A percentile compares a stretch with the other conserved stretches of the same genome.
These are phyloP conservation scores for Fusarium sp. DNA, from an alignment of 2,329 filamentous ascomycete genomes.

Conservation along the genomic window DNA sequence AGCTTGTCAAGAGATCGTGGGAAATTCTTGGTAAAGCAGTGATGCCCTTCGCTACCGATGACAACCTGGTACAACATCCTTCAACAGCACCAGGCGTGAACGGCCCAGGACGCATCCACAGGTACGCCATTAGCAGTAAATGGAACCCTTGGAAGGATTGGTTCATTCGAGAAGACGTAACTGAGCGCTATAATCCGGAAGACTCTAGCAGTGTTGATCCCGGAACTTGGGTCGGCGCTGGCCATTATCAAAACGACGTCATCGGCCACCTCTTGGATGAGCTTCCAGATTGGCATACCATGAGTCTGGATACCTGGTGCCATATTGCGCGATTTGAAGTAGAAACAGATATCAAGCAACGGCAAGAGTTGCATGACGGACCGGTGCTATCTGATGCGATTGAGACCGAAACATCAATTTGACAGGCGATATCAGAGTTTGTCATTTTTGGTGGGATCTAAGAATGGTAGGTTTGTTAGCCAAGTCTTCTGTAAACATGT, in stretches of 20 bases:
- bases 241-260: neutral
- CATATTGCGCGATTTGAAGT: neutral
- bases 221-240: neutral
- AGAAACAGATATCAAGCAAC: neutral
- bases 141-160: slow-evolving; percentile 14
- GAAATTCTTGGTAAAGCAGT: slow-evolving; percentile 10
- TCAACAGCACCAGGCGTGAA: no score
- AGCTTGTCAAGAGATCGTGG: neutral
- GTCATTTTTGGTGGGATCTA: neutral
- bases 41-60: neutral
- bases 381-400: neutral
- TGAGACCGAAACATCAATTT: neutral
- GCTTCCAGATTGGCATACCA: neutral
- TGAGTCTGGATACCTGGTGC: slow-evolving; percentile 5
- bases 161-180: neutral
- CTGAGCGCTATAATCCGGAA: neutral
- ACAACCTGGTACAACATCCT: neutral
- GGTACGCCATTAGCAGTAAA: neutral
- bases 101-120: slow-evolving; percentile 9
- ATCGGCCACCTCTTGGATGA: no score
- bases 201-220: neutral
- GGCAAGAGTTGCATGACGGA: neutral
- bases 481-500: neutral
- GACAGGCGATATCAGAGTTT: neutral
- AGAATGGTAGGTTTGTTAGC: neutral